Evolutionary conservation across 441 rosid genomes (phyloP).

Genomic region (Populus hybrid): DNA sequence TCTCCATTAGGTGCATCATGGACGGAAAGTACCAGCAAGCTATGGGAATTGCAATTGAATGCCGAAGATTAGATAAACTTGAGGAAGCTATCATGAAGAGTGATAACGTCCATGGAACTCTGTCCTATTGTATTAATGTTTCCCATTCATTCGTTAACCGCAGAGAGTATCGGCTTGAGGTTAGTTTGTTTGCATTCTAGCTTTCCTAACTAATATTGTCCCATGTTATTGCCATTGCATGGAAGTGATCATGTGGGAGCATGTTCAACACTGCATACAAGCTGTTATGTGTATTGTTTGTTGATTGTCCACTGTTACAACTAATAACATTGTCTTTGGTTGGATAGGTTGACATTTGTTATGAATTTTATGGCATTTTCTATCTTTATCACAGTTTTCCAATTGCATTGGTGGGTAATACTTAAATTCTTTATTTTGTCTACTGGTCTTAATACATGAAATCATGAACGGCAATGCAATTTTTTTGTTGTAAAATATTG

Average conservation of each 20-base stretch:
- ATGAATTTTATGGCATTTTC: background rate
- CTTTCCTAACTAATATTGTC: background rate
- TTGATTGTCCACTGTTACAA: background rate
- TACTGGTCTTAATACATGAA: background rate
- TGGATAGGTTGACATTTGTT: too few species aligned
- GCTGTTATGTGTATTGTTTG: background rate
- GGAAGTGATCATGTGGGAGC: background rate
- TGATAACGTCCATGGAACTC: conserved; percentile 73
- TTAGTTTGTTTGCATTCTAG: conserved; percentile 23
- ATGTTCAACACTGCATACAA: background rate
- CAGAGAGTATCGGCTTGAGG: conserved; percentile 91
- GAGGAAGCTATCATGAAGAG: conserved; percentile 94
- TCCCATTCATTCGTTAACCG: conserved; percentile 85
- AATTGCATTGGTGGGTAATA: background rate
- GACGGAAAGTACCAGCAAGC: conserved; percentile 99
- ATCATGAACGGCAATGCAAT: background rate
- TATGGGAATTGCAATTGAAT: conserved; percentile 96
- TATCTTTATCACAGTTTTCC: background rate
- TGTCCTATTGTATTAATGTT: conserved; percentile 77
- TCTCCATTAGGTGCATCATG: conserved; percentile 62
- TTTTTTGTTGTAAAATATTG: background rate
- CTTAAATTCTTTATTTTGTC: background rate
- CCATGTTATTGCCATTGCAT: background rate
- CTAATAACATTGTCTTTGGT: background rate
- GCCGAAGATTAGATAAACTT: conserved; percentile 92